Conservation (phyloP, 495 filamentous ascomycete genomes). For the Aspergillus bertholletiae region DNA sequence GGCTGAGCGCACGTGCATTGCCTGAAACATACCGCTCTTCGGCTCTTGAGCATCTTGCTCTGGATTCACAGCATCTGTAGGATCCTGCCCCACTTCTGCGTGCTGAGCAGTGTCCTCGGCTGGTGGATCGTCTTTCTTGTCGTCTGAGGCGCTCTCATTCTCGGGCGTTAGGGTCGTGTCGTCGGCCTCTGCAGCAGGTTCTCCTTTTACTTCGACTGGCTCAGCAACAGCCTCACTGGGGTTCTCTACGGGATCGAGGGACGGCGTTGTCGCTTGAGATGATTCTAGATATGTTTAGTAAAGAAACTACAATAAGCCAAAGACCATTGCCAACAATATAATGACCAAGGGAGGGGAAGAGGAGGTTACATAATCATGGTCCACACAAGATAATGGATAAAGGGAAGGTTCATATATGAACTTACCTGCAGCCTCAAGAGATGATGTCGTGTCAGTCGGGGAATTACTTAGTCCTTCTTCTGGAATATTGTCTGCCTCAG, state of each 20-base stretch:
- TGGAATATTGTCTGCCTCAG: constrained; percentile 19
- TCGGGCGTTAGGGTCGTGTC: constrained; percentile 14
- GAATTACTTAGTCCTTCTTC: constrained; percentile 21
- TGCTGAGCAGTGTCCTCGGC: constrained; percentile 17
- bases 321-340: neutral
- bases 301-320: constrained; percentile 1
- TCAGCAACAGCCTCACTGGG: constrained; percentile 18
- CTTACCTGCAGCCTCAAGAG: constrained; percentile 30
- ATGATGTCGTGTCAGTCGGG: constrained; percentile 21
- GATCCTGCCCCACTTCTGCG: neutral
- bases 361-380: neutral
- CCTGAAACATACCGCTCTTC: constrained; percentile 12
- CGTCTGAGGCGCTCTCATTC: neutral
- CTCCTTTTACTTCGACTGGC: constrained; percentile 6
- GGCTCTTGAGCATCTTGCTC: neutral
- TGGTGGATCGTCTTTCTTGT: constrained; percentile 4
- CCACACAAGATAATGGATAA: neutral
- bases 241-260: constrained; percentile 23
- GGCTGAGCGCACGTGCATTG: neutral
- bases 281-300: constrained; percentile 21
- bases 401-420: neutral
- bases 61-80: neutral
- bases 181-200: constrained; percentile 10
- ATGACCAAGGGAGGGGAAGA: neutral
- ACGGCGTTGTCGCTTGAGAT: constrained; percentile 24